Percentiles rank a stretch among this genome's conserved stretches.
Conservation (phyloP, 192 early-diverging fungal species). For the Umbelopsis sp. region DNA sequence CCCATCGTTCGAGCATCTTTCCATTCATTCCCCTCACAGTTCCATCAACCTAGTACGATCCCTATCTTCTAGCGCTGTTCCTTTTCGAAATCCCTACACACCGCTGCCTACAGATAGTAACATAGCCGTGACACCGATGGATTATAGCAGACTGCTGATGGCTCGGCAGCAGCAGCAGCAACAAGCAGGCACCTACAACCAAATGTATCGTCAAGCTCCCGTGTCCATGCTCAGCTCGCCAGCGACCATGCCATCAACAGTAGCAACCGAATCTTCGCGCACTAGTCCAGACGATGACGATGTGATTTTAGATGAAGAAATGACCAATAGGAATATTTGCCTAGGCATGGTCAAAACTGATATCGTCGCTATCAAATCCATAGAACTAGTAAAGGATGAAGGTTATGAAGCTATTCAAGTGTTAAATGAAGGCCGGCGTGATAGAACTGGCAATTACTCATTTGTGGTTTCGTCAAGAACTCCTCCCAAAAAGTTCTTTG, state of each 20-base stretch:
- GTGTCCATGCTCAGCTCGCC: neutral
- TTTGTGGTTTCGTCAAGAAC: conserved; percentile 4
- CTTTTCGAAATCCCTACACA: neutral
- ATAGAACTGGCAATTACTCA: conserved; percentile 23
- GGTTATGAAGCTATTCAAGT: conserved; percentile 26
- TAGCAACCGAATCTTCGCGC: neutral
- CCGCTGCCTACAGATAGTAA: neutral
- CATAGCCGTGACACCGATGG: neutral
- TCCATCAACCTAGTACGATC: neutral
- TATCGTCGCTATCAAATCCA: conserved; percentile 24
- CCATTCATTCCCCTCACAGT: neutral
- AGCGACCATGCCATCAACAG: neutral
- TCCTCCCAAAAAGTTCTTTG: conserved; percentile 10
- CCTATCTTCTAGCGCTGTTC: neutral
- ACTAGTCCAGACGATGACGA: conserved; percentile 25
- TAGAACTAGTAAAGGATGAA: conserved; percentile 31
- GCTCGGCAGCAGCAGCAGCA: neutral
- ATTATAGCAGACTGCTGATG: neutral
- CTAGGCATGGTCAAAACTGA: conserved; percentile 40
- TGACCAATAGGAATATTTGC: conserved; percentile 25
- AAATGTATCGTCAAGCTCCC: neutral
- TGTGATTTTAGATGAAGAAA: conserved; percentile 32
- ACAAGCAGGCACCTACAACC: neutral
- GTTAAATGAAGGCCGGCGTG: conserved; percentile 25
- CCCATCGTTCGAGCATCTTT: neutral